These are phyloP conservation scores for Debaryomyces hansenii DNA, from an alignment of 805 yeast genomes.

Conservation along the genomic window DNA sequence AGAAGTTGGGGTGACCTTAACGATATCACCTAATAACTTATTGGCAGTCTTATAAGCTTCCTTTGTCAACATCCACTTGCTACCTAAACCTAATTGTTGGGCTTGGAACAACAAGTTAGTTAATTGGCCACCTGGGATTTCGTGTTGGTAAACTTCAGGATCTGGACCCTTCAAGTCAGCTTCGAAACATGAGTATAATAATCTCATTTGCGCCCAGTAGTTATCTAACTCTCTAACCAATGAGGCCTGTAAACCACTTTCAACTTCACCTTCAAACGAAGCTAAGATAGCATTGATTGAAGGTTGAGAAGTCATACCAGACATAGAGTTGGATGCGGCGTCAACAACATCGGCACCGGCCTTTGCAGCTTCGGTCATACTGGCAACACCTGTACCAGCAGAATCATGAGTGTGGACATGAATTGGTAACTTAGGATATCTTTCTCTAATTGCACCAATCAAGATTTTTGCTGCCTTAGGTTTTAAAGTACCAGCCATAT, in stretches of 20 bases:
- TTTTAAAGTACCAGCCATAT: constrained; percentile 99
- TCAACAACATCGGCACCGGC: constrained; percentile 99
- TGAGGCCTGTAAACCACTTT: constrained; percentile 66
- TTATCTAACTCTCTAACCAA: constrained; percentile 82
- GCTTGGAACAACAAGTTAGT: constrained; percentile 98
- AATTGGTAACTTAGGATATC: constrained; percentile 91
- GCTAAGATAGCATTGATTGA: constrained; percentile 91
- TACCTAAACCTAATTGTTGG: constrained; percentile 96
- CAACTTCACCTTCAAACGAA: constrained; percentile 82
- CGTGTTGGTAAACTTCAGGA: constrained; percentile 98
- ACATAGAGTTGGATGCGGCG: constrained; percentile 95
- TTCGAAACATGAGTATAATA: constrained; percentile 93
- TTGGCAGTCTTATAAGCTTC: constrained; percentile 92
- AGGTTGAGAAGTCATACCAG: constrained; percentile 98
- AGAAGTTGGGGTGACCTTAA: constrained; percentile 99
- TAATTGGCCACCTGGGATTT: constrained; percentile 99
- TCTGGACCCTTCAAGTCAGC: constrained; percentile 99
- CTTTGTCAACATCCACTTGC: constrained; percentile 95
- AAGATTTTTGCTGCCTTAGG: constrained; percentile 88
- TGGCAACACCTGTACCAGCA: constrained; percentile 98
- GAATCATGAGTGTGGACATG: constrained; percentile 99
- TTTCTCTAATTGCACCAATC: constrained; percentile 76
- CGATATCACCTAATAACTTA: constrained; percentile 88
- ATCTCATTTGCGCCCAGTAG: constrained; percentile 99
- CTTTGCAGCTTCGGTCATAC: constrained; percentile 89